phyloP scores from a whole-genome alignment of 306 rosid species.

The Styphnolobium japonicum region DNA sequence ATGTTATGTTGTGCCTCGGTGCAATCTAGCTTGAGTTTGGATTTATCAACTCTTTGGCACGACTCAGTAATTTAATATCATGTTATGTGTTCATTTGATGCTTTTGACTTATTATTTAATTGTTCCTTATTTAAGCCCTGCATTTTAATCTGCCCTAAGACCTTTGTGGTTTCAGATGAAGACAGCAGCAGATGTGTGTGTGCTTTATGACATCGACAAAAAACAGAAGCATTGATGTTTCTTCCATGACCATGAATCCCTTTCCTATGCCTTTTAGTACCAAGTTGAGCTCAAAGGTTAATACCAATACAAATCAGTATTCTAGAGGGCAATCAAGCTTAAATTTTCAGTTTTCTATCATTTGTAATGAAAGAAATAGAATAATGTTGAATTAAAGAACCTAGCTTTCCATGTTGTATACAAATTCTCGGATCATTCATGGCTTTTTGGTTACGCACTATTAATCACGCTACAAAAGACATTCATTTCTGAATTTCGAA shows the following conservation, averaged over 20 bases:
- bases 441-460: not conserved
- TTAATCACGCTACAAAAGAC: not conserved
- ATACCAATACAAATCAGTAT: not conserved
- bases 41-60: not conserved
- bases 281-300: not conserved
- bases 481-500: constrained; percentile 15
- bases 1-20: not conserved
- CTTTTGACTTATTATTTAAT: constrained; percentile 8
- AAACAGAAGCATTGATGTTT: constrained; percentile 43
- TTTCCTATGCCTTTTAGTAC: not conserved
- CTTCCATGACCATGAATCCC: not conserved
- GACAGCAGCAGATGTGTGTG: constrained; percentile 55
- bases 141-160: not conserved
- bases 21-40: not conserved
- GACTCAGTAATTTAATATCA: not conserved
- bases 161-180: constrained; percentile 37
- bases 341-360: not conserved
- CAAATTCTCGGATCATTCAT: not conserved
- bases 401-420: constrained; percentile 14
- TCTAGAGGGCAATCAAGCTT: constrained; percentile 17
- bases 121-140: constrained; percentile 7
- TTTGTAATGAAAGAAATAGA: not conserved
- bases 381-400: not conserved
- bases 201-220: constrained; percentile 45
- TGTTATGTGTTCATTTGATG: not conserved